Base-by-base conservation (phyloP, 176 grass and related monocot genomes). In the Oryza officinalis region DNA sequence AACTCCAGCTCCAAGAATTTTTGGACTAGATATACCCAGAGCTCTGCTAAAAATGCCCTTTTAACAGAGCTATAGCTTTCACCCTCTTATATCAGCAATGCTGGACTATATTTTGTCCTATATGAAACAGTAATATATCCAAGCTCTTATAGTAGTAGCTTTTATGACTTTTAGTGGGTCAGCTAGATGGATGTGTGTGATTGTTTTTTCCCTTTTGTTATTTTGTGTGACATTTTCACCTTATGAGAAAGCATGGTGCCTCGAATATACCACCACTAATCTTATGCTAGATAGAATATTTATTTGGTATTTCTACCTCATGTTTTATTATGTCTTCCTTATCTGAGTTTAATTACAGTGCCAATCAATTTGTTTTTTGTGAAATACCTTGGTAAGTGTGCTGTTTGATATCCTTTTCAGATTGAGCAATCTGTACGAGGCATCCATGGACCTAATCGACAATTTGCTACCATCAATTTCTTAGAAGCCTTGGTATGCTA, bases 401-500 rank as follows among this genome's bases (percentile, higher is more conserved):
- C 17, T 91, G 78, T 85, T 59, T 66, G 13, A 80, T 77, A 87
- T 49, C 30, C 7, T 71, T 92, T 88, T 88, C 82, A 98, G 96
- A 93, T 94, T 80, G 94, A 98, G 80, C 96, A 98, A 88, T 91
- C 91, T 65, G 86, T 98, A 64, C 76, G 85, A 50, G 91, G 90
- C 30, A 71, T 78, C 46, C 96, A 95, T 78, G 91, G 91, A 13
- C 84, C 87, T 64, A 86, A 84, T 86, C 64, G 80, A 84, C 93
- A 98, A 41, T 98, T 90, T 83, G 68, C 85, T 67, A 93, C 83
- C 17, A 93, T 92, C 81, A 91, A 86, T 86, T 98, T 98, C 80
- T 47, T 98, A 35, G 96, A 95, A 81, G 92, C 85, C 50, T 87
- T 98, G 91, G 96, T 98, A 95, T 77, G 47, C 61, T 10, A 75